These are phyloP conservation scores for Friedmanniomyces endolithicus DNA, from an alignment of 495 filamentous ascomycete species.

Conservation along the genomic window DNA sequence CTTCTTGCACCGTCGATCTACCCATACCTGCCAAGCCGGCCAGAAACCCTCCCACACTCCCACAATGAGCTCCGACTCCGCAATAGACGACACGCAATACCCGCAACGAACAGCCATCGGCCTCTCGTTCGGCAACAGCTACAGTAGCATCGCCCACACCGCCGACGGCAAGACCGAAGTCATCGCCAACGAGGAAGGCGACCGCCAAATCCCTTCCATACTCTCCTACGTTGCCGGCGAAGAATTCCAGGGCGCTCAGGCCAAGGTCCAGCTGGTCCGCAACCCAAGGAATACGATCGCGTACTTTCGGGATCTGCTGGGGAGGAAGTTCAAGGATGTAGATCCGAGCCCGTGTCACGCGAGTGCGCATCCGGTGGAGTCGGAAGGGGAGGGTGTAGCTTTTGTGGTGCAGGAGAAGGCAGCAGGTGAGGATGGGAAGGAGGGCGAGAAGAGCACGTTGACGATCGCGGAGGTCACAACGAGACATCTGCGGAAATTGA, in stretches of 20 bases:
- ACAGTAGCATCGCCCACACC: slow-evolving; percentile 89
- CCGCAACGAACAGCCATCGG: slow-evolving; percentile 65
- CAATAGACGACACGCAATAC: slow-evolving; percentile 43
- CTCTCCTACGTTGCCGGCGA: slow-evolving; percentile 90
- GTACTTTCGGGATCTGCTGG: slow-evolving; percentile 90
- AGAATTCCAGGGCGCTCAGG: slow-evolving; percentile 92
- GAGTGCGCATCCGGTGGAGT: slow-evolving; percentile 77
- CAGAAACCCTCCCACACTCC: background rate
- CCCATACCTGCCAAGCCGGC: background rate
- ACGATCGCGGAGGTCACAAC: slow-evolving; percentile 76
- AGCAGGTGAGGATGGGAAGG: slow-evolving; percentile 34
- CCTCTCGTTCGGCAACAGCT: slow-evolving; percentile 94
- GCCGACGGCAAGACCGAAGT: slow-evolving; percentile 92
- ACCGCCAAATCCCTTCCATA: slow-evolving; percentile 91
- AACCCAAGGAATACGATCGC: slow-evolving; percentile 86
- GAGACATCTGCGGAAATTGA: slow-evolving; percentile 71
- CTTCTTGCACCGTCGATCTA: background rate
- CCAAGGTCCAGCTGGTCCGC: slow-evolving; percentile 80
- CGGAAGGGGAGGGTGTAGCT: slow-evolving; percentile 29
- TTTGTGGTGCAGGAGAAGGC: slow-evolving; percentile 13
- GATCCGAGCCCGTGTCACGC: slow-evolving; percentile 90
- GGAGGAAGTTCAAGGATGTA: slow-evolving; percentile 87
- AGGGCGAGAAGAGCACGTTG: slow-evolving; percentile 56
- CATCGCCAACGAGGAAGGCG: slow-evolving; percentile 98
- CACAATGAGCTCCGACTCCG: slow-evolving; percentile 45